phyloP scores from a whole-genome alignment of 139 green algal species.

The Ettlia oleoabundans region DNA sequence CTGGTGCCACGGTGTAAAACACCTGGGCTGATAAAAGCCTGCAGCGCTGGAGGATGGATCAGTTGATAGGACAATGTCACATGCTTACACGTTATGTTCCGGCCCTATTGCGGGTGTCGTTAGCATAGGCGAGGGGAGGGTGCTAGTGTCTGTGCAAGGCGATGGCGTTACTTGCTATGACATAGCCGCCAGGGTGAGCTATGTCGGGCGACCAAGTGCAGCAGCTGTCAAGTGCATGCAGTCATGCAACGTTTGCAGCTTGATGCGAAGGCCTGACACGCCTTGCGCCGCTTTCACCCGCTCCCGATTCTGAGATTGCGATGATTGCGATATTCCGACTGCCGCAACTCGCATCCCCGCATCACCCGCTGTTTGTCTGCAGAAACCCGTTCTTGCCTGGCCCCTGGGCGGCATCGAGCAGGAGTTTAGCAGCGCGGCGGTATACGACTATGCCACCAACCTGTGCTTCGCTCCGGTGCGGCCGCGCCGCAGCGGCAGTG shows the following conservation, averaged over 20 bases:
- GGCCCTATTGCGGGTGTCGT: slow-evolving; percentile 2
- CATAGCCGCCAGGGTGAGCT: background rate
- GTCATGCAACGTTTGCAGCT: no score
- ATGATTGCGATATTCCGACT: no score
- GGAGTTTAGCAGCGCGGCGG: slow-evolving; percentile 11
- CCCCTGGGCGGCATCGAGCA: slow-evolving; percentile 10
- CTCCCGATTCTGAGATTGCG: no score
- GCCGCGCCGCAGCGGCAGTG: background rate
- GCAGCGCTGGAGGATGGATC: background rate
- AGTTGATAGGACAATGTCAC: background rate
- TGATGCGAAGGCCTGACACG: no score
- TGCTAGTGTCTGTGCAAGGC: slow-evolving; percentile 27
- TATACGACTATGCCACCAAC: slow-evolving; percentile 26
- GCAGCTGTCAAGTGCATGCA: background rate
- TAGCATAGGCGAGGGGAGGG: slow-evolving; percentile 7
- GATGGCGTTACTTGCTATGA: slow-evolving; percentile 27
- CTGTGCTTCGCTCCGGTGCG: slow-evolving; percentile 28
- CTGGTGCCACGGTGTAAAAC: no score
- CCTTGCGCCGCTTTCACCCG: no score
- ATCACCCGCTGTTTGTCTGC: background rate
- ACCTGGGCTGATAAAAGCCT: no score
- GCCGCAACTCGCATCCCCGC: background rate
- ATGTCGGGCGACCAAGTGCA: background rate
- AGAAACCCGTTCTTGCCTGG: slow-evolving; percentile 24
- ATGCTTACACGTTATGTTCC: slow-evolving; percentile 6